Base-by-base conservation (phyloP, 2,329 filamentous ascomycete genomes). In the Talaromyces albobiverticillius region DNA sequence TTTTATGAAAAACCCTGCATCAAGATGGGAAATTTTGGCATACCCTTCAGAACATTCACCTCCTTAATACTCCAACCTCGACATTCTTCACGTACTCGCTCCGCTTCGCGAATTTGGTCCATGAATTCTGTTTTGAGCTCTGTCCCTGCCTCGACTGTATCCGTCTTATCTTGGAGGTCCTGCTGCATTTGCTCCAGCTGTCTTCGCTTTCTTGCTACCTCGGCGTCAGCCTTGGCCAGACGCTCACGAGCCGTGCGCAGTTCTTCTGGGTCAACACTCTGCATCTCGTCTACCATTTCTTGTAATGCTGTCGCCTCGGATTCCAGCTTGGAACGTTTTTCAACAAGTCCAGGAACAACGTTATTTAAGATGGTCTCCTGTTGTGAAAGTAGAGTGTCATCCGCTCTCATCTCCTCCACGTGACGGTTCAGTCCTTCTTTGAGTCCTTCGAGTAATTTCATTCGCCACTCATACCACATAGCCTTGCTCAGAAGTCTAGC, bases 401-500 rank as follows among this genome's bases (percentile, higher is more conserved):
- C 94, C 1, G 76, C 75, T 45, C 84, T 81, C 83, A 99, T 90
- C 18, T 87, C 90, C 54, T 88, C 82, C 1, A 83, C 79, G 54
- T 92, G 94, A 57, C 82, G 85, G 52, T 88, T 71, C 3, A 97
- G 81, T 3, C 89, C 92, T 62, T 90, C 86, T 66, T 88, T 91
- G 34, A 99, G 80, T 16, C 90, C 88, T 53, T 91, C 81, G 26
- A 89, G 85, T 22, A 97, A 81, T 64, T 94, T 93, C 80, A 89
- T 93, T 38, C 94, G 87, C 94, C 94, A 99, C 65, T 93, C 88
- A 69, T 99, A 99, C 94, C 94, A 99, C 78, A 94, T 92, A 54
- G 90, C 90, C 68, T 96, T 96, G 75, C 93, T 96, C 49, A 92
- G 78, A 13, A 96, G 80, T 23, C 94, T 84, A 14, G 93, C 90